Evolutionary conservation across 176 grass and related monocot genomes (phyloP).

Genomic region (Zoysia japonica): DNA sequence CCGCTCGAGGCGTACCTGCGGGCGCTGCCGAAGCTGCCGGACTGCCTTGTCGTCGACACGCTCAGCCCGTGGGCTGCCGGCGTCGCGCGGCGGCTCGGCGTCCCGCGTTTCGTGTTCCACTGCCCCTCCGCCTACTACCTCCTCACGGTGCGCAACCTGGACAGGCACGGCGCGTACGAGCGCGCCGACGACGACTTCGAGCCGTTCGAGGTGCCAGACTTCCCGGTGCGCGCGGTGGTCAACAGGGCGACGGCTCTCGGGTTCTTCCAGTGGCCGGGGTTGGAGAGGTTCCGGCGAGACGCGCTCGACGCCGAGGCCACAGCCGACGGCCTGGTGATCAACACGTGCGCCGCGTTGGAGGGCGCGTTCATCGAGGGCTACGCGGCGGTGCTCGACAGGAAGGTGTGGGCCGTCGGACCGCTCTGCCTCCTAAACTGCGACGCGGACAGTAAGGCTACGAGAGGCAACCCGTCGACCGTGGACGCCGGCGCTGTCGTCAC

Average conservation of each 20-base stretch:
- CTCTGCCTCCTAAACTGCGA: slow-evolving; percentile 41
- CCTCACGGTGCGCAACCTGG: slow-evolving; percentile 24
- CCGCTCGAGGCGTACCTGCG: slow-evolving; percentile 48
- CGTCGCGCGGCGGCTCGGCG: slow-evolving; percentile 26
- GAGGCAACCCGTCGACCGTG: slow-evolving; percentile 38
- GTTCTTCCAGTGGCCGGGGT: slow-evolving; percentile 41
- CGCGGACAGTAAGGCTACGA: slow-evolving; percentile 2
- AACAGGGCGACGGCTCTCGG: slow-evolving; percentile 43
- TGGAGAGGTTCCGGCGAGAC: slow-evolving; percentile 37
- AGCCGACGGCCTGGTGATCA: slow-evolving; percentile 48
- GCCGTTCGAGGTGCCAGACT: slow-evolving; percentile 42
- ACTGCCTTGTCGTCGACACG: slow-evolving; percentile 49
- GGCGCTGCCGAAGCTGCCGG: slow-evolving; percentile 25
- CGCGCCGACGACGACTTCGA: slow-evolving; percentile 35
- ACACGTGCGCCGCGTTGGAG: slow-evolving; percentile 56
- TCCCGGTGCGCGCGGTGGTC: slow-evolving; percentile 22
- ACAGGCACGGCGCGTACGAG: slow-evolving; percentile 26
- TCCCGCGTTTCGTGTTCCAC: slow-evolving; percentile 45
- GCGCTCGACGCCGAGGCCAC: slow-evolving; percentile 45
- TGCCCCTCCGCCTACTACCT: slow-evolving; percentile 34
- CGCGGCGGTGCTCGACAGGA: slow-evolving; percentile 34
- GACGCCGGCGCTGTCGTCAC: slow-evolving; percentile 20
- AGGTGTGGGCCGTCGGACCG: slow-evolving; percentile 56
- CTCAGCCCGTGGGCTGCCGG: slow-evolving; percentile 22
- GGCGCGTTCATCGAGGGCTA: slow-evolving; percentile 42